These are phyloP conservation scores for Coffea canephora DNA, from an alignment of 257 asterid genomes.

Conservation along the genomic window DNA sequence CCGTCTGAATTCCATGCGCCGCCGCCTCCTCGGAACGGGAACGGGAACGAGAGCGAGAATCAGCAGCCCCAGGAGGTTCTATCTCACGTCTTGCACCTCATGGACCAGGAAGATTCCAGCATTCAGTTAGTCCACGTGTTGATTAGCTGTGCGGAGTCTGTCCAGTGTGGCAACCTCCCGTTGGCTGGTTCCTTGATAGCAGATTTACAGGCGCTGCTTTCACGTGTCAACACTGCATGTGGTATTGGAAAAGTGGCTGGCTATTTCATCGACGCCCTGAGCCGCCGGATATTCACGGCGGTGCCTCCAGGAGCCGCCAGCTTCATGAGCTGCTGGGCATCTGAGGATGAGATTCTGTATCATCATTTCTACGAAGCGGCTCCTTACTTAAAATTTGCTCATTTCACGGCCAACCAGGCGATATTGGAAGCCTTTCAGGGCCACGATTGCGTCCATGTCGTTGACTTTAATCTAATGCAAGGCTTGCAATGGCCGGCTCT, in stretches of 20 bases:
- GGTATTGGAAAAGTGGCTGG: slow-evolving; percentile 41
- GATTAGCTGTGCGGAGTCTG: slow-evolving; percentile 23
- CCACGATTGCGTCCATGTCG: slow-evolving; percentile 29
- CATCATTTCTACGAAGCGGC: slow-evolving; percentile 27
- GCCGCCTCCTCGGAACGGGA: neutral
- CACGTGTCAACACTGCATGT: slow-evolving; percentile 15
- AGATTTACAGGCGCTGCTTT: slow-evolving; percentile 13
- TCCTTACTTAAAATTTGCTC: slow-evolving; percentile 29
- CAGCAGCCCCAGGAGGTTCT: slow-evolving; percentile 14
- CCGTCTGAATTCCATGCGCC: slow-evolving; percentile 2
- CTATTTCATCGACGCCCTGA: slow-evolving; percentile 22
- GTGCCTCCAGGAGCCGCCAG: neutral
- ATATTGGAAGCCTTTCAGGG: slow-evolving; percentile 33
- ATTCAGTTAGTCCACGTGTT: slow-evolving; percentile 29
- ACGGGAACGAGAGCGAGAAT: neutral
- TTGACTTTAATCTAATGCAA: slow-evolving; percentile 29
- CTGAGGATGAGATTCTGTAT: slow-evolving; percentile 17
- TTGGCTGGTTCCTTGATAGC: slow-evolving; percentile 21
- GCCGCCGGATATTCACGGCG: slow-evolving; percentile 7
- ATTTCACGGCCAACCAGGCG: slow-evolving; percentile 38
- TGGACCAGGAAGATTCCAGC: slow-evolving; percentile 22
- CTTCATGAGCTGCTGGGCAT: neutral
- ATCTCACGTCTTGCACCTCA: slow-evolving; percentile 2
- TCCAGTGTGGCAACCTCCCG: slow-evolving; percentile 28
- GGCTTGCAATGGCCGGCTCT: slow-evolving; percentile 38